Evolutionary conservation across 768 basidiomycete genomes (phyloP).

Genomic region (Naematelia encephala): DNA sequence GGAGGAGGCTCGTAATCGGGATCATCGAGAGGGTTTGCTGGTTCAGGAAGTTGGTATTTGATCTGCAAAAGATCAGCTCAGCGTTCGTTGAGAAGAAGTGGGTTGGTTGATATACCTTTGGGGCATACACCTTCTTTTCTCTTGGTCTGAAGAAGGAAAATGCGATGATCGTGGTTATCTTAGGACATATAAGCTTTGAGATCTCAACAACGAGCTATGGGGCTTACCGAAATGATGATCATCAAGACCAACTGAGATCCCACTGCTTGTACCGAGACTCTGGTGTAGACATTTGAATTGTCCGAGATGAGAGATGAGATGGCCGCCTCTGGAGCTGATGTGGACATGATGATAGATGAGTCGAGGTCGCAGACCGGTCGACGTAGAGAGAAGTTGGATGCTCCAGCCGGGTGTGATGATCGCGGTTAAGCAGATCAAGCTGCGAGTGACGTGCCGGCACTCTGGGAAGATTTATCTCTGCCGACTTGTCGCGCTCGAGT

Average conservation of each 20-base stretch:
- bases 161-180: slow-evolving; percentile 50
- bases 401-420: neutral
- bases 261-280: slow-evolving; percentile 50
- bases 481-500: too few species aligned
- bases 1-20: slow-evolving; percentile 52
- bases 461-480: too few species aligned
- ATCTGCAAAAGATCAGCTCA: slow-evolving; percentile 45
- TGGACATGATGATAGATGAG: neutral
- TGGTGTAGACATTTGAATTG: slow-evolving; percentile 38
- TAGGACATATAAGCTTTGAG: too few species aligned
- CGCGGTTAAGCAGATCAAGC: too few species aligned
- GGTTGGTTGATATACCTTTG: slow-evolving; percentile 59
- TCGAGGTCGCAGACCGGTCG: neutral
- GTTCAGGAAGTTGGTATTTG: slow-evolving; percentile 62
- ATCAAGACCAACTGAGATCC: slow-evolving; percentile 52
- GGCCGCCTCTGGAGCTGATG: neutral
- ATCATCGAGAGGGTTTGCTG: slow-evolving; percentile 31
- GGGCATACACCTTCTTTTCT: slow-evolving; percentile 70
- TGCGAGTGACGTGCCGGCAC: too few species aligned
- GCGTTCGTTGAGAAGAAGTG: neutral
- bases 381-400: neutral
- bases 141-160: slow-evolving; percentile 86
- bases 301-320: slow-evolving; percentile 40
- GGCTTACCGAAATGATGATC: slow-evolving; percentile 47
- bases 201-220: neutral